A percentile compares a stretch with the other conserved stretches of the same genome.
These are phyloP conservation scores for Pelargonium myrrhifolium DNA, from an alignment of 441 rosid species.

Conservation along the genomic window DNA sequence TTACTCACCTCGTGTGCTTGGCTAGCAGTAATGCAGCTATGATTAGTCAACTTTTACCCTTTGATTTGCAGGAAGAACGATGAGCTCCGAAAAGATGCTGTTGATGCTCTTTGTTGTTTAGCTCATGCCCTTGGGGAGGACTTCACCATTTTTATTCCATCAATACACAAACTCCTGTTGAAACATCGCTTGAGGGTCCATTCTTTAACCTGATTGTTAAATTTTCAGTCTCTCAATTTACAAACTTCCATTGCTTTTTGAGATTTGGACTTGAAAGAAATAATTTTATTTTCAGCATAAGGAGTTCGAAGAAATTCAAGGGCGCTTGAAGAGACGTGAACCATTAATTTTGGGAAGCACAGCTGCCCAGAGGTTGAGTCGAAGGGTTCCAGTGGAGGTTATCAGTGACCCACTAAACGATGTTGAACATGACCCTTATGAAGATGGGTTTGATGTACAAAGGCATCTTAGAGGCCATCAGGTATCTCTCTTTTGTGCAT, in stretches of 20 bases:
- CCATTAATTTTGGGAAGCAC: slow-evolving; percentile 78
- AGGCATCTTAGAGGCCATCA: slow-evolving; percentile 55
- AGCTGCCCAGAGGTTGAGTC: slow-evolving; percentile 75
- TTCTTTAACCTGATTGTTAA: slow-evolving; percentile 11
- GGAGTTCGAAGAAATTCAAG: slow-evolving; percentile 95
- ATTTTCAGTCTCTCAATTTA: slow-evolving; percentile 8
- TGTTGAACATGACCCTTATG: slow-evolving; percentile 75
- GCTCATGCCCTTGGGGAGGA: slow-evolving; percentile 99
- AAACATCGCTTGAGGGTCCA: slow-evolving; percentile 70
- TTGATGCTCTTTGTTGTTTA: slow-evolving; percentile 96
- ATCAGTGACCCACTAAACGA: slow-evolving; percentile 82
- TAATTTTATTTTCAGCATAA: slow-evolving; percentile 58
- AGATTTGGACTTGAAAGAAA: slow-evolving; percentile 10
- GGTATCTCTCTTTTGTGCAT: slow-evolving; percentile 34
- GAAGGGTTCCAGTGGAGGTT: slow-evolving; percentile 74
- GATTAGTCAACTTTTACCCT: neutral
- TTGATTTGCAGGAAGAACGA: slow-evolving; percentile 63
- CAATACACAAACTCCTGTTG: slow-evolving; percentile 81
- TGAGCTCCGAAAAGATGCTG: slow-evolving; percentile 91
- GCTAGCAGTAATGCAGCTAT: too few species aligned
- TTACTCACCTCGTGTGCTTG: too few species aligned
- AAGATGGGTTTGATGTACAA: slow-evolving; percentile 66
- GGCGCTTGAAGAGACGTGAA: slow-evolving; percentile 69
- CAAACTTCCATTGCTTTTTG: slow-evolving; percentile 11
- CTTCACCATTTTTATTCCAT: slow-evolving; percentile 88